Evolutionary conservation across 352 stramenopile genomes (phyloP).

Genomic region (Achlya hypogyna): DNA sequence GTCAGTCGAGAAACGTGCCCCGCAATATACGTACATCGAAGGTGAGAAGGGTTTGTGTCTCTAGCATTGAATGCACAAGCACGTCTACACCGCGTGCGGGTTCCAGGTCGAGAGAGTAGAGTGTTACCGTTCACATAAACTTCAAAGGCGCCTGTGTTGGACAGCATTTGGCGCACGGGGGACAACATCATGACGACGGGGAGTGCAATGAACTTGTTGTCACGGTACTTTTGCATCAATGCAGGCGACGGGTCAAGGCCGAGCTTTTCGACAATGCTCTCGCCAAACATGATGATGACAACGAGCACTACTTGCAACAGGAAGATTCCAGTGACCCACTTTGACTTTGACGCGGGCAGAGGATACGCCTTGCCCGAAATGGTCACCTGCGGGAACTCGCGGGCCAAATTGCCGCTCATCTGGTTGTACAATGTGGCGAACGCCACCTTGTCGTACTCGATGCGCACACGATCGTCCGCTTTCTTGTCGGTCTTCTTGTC

Average conservation of each 20-base stretch:
- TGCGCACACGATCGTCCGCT: conserved; percentile 9
- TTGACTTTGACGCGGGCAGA: conserved; percentile 12
- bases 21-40: not conserved
- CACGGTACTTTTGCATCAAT: conserved; percentile 4
- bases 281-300: conserved; percentile 12
- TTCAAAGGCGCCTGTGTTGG: conserved; percentile 19
- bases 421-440: conserved; percentile 11
- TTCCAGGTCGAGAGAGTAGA: not conserved
- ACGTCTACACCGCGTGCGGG: not conserved
- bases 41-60: not conserved
- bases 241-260: not conserved
- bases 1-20: not conserved
- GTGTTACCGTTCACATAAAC: conserved; percentile 18
- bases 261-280: conserved; percentile 1
- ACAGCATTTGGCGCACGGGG: conserved; percentile 15
- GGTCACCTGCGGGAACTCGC: conserved; percentile 21
- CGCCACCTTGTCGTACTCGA: conserved; percentile 20
- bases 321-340: not conserved
- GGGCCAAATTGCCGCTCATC: not conserved
- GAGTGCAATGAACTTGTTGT: conserved; percentile 18
- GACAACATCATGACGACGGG: conserved; percentile 15
- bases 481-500: conserved; percentile 19
- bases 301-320: not conserved
- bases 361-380: conserved; percentile 20
- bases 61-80: conserved; percentile 6